phyloP scores from a whole-genome alignment of 768 basidiomycete species.

The Mycena filopes region DNA sequence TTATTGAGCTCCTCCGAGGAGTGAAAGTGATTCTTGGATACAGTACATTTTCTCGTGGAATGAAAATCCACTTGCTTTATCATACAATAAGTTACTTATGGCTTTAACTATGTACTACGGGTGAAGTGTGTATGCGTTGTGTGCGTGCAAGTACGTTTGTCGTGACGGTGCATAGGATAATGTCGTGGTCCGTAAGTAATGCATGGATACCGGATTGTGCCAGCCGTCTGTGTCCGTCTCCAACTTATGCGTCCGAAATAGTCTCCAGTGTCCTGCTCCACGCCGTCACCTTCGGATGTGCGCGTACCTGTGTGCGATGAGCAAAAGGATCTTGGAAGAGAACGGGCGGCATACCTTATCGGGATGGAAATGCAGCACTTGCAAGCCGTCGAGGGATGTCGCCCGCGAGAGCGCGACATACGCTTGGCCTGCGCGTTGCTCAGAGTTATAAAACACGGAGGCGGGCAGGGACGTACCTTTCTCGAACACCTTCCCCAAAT shows the following conservation, averaged over 20 bases:
- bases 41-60: too few species aligned
- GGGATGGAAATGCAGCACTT: slow-evolving; percentile 83
- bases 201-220: too few species aligned
- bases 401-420: slow-evolving; percentile 93
- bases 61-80: too few species aligned
- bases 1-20: too few species aligned
- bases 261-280: slow-evolving; percentile 80
- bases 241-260: slow-evolving; percentile 39
- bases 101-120: too few species aligned
- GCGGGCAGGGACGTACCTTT: slow-evolving; percentile 63
- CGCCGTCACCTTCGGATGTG: slow-evolving; percentile 75
- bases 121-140: too few species aligned
- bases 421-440: slow-evolving; percentile 76
- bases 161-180: too few species aligned
- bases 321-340: neutral
- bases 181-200: neutral
- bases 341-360: slow-evolving; percentile 61
- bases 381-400: slow-evolving; percentile 84
- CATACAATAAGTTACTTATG: too few species aligned
- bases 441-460: slow-evolving; percentile 2
- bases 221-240: too few species aligned
- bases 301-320: slow-evolving; percentile 62
- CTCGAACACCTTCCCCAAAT: slow-evolving; percentile 92
- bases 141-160: too few species aligned
- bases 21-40: too few species aligned